A percentile compares a stretch with the other conserved stretches of the same genome.
phyloP scores from a whole-genome alignment of 805 yeast species.

The Cyberlindnera mrakii region DNA sequence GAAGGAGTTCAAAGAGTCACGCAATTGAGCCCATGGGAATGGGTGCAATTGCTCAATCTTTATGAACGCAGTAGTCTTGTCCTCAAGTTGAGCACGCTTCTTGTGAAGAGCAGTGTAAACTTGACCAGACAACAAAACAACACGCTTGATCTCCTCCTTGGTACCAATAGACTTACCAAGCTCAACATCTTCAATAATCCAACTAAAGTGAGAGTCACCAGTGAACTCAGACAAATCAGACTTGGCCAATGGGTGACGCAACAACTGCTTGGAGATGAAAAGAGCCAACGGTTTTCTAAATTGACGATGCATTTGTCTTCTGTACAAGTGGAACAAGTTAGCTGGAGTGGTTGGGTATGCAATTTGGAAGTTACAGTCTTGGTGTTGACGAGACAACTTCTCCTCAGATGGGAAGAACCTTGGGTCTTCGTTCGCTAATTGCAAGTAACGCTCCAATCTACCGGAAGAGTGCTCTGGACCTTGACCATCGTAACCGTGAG shows the following conservation, averaged over 20 bases:
- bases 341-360: slow-evolving; percentile 99
- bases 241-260: slow-evolving; percentile 97
- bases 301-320: slow-evolving; percentile 99
- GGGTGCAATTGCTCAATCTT: slow-evolving; percentile 95
- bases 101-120: slow-evolving; percentile 89
- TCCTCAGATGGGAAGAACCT: slow-evolving; percentile 87
- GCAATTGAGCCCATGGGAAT: slow-evolving; percentile 94
- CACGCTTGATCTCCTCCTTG: slow-evolving; percentile 81
- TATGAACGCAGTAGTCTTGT: slow-evolving; percentile 81
- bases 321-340: slow-evolving; percentile 88
- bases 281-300: slow-evolving; percentile 87
- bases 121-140: slow-evolving; percentile 86
- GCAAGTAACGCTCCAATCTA: slow-evolving; percentile 94
- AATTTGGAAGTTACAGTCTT: slow-evolving; percentile 96
- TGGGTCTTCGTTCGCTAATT: slow-evolving; percentile 92
- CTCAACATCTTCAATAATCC: slow-evolving; percentile 92
- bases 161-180: slow-evolving; percentile 70
- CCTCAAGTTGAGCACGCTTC: slow-evolving; percentile 72
- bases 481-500: slow-evolving; percentile 99
- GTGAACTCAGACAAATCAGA: slow-evolving; percentile 79
- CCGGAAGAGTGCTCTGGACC: slow-evolving; percentile 99
- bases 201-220: slow-evolving; percentile 86
- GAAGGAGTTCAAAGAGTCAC: slow-evolving; percentile 74
- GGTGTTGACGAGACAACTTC: slow-evolving; percentile 94
- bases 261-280: slow-evolving; percentile 87